Evolutionary conservation across 2,329 filamentous ascomycete species (phyloP), one percentile per base, ranked within the genome.

Genomic region (Cladosporium sp.): DNA sequence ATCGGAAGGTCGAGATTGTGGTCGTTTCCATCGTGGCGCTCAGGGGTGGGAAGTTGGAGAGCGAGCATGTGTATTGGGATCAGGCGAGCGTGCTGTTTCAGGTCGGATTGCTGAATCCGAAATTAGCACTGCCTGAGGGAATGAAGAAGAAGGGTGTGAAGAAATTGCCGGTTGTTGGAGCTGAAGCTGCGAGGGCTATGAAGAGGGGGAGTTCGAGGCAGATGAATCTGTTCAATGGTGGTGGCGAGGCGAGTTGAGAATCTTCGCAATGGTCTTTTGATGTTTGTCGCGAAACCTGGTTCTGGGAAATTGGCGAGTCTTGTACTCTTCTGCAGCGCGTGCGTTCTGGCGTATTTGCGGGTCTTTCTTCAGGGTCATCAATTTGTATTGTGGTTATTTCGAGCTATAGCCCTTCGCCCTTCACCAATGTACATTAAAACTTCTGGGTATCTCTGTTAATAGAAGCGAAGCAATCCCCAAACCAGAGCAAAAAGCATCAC

Each of bases 31-130:
- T 84, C 7, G 79, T 83, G 2, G 74, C 73, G 24, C 68, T 83
- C 47, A 66, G 77, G 12, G 78, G 70, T 0, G 77, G 75, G 0
- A 77, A 74, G 55, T 63, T 83, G 11, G 79, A 74, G 63, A 76
- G 74, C 15, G 80, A 84, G 61, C 73, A 81, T 45, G 65, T 82
- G 3, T 83, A 83, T 60, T 84, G 80, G 80, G 80, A 83, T 57
- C 80, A 84, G 58, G 80, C 80, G 9, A 77, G 72, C 42, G 80
- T 83, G 7, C 62, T 84, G 12, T 76, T 82, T 39, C 80, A 83
- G 60, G 68, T 80, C 0, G 80, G 80, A 0, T 58, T 83, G 52
- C 52, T 83, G 44, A 78, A 82, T 65, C 73, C 78, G n/a, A 78
- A 80, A 51, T 24, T 48, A 7, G 57, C 73, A 1, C 70, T 82